A percentile compares a stretch with the other conserved stretches of the same genome.
These are phyloP conservation scores for Picochlorum sp. DNA, from an alignment of 139 green algal species.

Conservation along the genomic window DNA sequence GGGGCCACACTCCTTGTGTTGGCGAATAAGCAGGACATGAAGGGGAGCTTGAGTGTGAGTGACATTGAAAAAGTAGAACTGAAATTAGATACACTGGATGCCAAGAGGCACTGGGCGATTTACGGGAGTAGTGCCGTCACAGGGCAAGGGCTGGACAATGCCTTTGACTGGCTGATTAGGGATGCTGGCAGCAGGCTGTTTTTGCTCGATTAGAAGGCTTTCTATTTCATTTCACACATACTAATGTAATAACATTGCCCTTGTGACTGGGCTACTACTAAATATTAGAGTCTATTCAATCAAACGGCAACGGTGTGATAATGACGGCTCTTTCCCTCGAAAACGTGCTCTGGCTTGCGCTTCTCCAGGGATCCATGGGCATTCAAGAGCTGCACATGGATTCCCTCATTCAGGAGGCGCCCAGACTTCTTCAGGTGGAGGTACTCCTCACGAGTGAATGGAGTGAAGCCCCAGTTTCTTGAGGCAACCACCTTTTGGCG, in stretches of 20 bases:
- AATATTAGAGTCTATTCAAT: neutral
- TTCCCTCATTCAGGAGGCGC: slow-evolving; percentile 76
- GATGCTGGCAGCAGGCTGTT: slow-evolving; percentile 64
- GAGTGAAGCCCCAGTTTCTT: slow-evolving; percentile 98
- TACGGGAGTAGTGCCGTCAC: slow-evolving; percentile 77
- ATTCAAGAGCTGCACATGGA: slow-evolving; percentile 62
- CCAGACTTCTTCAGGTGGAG: slow-evolving; percentile 85
- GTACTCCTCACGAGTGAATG: slow-evolving; percentile 81
- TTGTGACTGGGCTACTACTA: neutral
- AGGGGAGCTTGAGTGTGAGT: slow-evolving; percentile 47
- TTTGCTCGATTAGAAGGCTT: slow-evolving; percentile 40
- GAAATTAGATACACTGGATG: slow-evolving; percentile 48
- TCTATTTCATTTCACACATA: neutral
- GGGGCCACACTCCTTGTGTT: slow-evolving; percentile 88
- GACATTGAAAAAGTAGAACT: slow-evolving; percentile 61
- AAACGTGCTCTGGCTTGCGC: slow-evolving; percentile 49
- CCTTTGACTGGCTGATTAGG: slow-evolving; percentile 79
- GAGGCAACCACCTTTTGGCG: slow-evolving; percentile 95
- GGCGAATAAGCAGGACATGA: slow-evolving; percentile 96
- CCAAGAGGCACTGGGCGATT: slow-evolving; percentile 70
- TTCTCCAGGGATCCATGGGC: slow-evolving; percentile 61
- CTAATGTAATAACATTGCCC: neutral
- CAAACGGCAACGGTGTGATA: slow-evolving; percentile 36
- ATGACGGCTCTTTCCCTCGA: slow-evolving; percentile 41
- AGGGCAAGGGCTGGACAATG: slow-evolving; percentile 71